These are phyloP conservation scores for Chlamydomonas schloesseri DNA, from an alignment of 139 green algal genomes.

Conservation along the genomic window DNA sequence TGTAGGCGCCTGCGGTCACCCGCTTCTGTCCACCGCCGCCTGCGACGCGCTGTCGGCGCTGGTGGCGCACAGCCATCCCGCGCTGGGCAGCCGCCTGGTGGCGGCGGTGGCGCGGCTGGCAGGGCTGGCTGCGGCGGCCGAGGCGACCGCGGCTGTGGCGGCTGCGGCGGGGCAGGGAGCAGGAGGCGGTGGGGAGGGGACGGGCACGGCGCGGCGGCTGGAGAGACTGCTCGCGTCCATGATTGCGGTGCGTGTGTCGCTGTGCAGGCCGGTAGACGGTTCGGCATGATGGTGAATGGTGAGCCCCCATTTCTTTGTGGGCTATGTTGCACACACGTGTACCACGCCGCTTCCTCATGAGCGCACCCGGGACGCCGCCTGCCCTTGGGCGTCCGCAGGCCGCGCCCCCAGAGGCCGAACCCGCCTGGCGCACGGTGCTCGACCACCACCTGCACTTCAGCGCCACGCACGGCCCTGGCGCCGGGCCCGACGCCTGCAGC, in stretches of 20 bases:
- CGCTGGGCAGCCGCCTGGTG: background rate
- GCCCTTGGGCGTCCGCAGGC: too few relatives aligned
- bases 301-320: too few relatives aligned
- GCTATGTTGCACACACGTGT: too few relatives aligned
- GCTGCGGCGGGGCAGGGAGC: background rate
- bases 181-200: background rate
- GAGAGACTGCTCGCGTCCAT: background rate
- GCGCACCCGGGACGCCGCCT: too few relatives aligned
- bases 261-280: too few relatives aligned
- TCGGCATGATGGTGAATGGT: too few relatives aligned
- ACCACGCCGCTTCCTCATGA: too few relatives aligned
- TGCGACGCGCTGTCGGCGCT: constrained; percentile 10
- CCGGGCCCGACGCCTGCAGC: background rate
- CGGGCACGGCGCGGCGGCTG: background rate
- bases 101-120: constrained; percentile 12
- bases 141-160: background rate
- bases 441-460: background rate
- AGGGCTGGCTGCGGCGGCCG: background rate
- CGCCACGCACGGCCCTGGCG: too few relatives aligned
- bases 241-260: constrained; percentile 14
- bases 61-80: constrained; percentile 9
- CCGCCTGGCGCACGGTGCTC: background rate
- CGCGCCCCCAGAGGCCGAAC: background rate
- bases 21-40: constrained; percentile 1
- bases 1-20: constrained; percentile 22